Evolutionary conservation across 805 yeast genomes (phyloP).

Genomic region (Wickerhamomyces strasburgensis): DNA sequence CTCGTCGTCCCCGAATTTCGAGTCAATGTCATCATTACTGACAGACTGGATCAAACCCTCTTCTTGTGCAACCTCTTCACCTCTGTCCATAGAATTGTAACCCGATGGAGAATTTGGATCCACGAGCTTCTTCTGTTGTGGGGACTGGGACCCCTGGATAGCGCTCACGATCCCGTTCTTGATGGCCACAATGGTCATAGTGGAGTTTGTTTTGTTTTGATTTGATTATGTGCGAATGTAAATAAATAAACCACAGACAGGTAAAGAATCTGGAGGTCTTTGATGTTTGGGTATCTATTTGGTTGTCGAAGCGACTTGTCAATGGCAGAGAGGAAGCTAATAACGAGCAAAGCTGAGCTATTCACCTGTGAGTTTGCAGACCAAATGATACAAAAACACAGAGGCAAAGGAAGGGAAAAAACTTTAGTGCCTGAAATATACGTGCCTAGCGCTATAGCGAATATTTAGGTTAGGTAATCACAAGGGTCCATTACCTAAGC

Average conservation of each 20-base stretch:
- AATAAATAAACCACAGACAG: background rate
- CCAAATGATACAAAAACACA: too few relatives aligned
- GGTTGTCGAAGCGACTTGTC: too few relatives aligned
- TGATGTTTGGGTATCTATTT: background rate
- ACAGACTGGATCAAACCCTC: conserved; percentile 5
- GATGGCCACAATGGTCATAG: conserved; percentile 23
- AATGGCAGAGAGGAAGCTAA: too few relatives aligned
- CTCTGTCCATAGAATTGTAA: conserved; percentile 17
- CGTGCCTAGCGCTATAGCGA: too few relatives aligned
- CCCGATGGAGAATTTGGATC: conserved; percentile 9
- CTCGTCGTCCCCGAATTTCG: conserved; percentile 6
- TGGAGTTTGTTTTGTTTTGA: conserved; percentile 1
- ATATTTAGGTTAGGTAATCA: too few relatives aligned
- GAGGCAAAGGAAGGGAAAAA: too few relatives aligned
- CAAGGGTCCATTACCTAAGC: too few relatives aligned
- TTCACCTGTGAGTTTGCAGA: too few relatives aligned
- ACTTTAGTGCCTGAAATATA: too few relatives aligned
- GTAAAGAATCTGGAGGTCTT: background rate
- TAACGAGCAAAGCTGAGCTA: too few relatives aligned
- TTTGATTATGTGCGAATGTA: background rate
- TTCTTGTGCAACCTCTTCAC: conserved; percentile 8
- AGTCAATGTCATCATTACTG: conserved; percentile 2
- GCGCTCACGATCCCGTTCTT: conserved; percentile 23
- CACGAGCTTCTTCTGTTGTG: conserved; percentile 10
- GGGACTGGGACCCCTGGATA: conserved; percentile 7